phyloP scores from a whole-genome alignment of 805 yeast genomes.

The Zygoascus biomembranicola region DNA sequence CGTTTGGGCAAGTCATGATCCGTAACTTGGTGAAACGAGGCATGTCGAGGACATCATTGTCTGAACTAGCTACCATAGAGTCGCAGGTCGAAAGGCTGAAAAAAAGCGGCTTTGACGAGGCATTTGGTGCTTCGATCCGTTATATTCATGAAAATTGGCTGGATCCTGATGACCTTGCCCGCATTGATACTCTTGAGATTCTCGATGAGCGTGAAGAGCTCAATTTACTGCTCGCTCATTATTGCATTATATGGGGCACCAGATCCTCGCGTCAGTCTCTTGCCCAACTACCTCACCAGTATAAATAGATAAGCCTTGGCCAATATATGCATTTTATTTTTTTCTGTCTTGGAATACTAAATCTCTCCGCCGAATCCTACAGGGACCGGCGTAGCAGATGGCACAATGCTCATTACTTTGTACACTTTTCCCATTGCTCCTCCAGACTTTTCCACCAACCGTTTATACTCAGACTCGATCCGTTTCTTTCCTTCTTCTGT shows the following conservation, averaged over 20 bases:
- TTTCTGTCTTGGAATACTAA: neutral
- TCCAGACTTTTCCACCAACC: slow-evolving; percentile 55
- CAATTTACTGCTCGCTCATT: slow-evolving; percentile 51
- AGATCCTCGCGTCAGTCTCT: neutral
- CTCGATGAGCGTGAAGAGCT: slow-evolving; percentile 74
- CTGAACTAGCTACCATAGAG: slow-evolving; percentile 40
- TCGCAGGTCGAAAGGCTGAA: slow-evolving; percentile 34
- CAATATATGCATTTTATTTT: neutral
- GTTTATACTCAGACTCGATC: slow-evolving; percentile 47
- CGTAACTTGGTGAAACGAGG: slow-evolving; percentile 54
- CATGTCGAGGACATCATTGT: slow-evolving; percentile 49
- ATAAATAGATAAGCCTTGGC: neutral
- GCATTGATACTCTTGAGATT: slow-evolving; percentile 51
- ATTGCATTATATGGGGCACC: slow-evolving; percentile 37
- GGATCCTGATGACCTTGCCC: slow-evolving; percentile 28
- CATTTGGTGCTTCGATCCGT: slow-evolving; percentile 39
- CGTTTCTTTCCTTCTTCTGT: slow-evolving; percentile 41
- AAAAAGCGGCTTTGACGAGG: slow-evolving; percentile 21
- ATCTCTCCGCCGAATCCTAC: slow-evolving; percentile 44
- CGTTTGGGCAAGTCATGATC: slow-evolving; percentile 63
- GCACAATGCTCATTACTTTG: slow-evolving; percentile 60
- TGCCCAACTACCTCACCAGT: neutral
- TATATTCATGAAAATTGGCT: slow-evolving; percentile 39
- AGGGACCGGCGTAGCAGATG: slow-evolving; percentile 35
- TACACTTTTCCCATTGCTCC: slow-evolving; percentile 69